A percentile compares a stretch with the other conserved stretches of the same genome.
These are phyloP conservation scores for Xylariaceae sp. DNA, from an alignment of 2,329 filamentous ascomycete species.

Conservation along the genomic window DNA sequence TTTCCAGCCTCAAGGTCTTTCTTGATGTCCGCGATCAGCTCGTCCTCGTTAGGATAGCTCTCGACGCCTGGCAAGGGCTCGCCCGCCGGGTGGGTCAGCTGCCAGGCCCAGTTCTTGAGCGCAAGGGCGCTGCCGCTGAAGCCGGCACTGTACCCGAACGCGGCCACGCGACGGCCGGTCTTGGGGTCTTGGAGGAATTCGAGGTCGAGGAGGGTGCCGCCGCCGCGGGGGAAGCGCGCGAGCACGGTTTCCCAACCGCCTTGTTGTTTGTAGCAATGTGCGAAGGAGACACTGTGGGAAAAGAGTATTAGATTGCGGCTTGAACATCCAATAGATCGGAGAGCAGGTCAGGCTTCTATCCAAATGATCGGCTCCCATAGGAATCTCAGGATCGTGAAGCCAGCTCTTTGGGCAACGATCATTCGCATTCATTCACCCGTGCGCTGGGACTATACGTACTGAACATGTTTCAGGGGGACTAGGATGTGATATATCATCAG, in stretches of 20 bases:
- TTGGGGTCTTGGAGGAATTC: slow-evolving; percentile 75
- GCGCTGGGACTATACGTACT: background rate
- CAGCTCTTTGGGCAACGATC: too few relatives aligned
- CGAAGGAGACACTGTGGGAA: slow-evolving; percentile 54
- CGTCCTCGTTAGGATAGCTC: slow-evolving; percentile 69
- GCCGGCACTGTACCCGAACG: slow-evolving; percentile 71
- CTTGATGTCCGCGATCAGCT: slow-evolving; percentile 71
- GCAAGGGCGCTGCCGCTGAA: slow-evolving; percentile 72
- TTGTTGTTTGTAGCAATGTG: slow-evolving; percentile 72
- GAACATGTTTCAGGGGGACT: slow-evolving; percentile 65
- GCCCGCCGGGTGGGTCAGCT: slow-evolving; percentile 62
- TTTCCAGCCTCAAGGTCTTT: slow-evolving; percentile 63
- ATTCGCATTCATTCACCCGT: background rate
- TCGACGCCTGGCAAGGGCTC: slow-evolving; percentile 62
- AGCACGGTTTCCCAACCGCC: slow-evolving; percentile 75
- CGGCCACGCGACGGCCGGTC: slow-evolving; percentile 64
- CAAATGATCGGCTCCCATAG: too few relatives aligned
- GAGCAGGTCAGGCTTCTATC: too few relatives aligned
- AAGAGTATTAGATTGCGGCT: background rate
- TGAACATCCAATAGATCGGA: too few relatives aligned
- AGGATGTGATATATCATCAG: background rate
- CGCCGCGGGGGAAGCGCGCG: slow-evolving; percentile 71
- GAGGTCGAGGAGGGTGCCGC: slow-evolving; percentile 75
- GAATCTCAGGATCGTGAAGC: too few relatives aligned
- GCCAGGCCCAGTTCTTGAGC: slow-evolving; percentile 78